Evolutionary conservation across 495 filamentous ascomycete species (phyloP).

Genomic region (Penicillium dipodomyicola): DNA sequence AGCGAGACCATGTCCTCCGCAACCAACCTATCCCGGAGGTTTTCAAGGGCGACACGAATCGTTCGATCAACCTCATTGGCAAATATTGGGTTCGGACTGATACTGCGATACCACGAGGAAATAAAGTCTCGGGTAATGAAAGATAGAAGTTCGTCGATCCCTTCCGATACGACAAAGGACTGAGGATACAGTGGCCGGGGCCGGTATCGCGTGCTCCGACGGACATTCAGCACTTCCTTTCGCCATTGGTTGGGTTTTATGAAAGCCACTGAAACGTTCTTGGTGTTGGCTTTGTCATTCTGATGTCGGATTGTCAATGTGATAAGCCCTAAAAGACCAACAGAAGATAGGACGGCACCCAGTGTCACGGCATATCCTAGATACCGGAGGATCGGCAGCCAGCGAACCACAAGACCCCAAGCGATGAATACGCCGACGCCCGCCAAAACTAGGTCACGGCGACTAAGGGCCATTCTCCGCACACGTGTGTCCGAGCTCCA

Average conservation of each 20-base stretch:
- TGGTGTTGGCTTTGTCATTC: slow-evolving; percentile 33
- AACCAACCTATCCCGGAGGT: slow-evolving; percentile 65
- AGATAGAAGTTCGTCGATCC: slow-evolving; percentile 75
- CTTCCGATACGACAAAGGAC: slow-evolving; percentile 75
- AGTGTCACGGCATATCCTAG: slow-evolving; percentile 73
- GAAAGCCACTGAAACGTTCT: slow-evolving; percentile 53
- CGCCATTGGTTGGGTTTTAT: slow-evolving; percentile 62
- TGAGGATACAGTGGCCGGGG: slow-evolving; percentile 67
- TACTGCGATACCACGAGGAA: slow-evolving; percentile 80
- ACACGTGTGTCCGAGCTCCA: slow-evolving; percentile 18
- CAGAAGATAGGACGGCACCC: slow-evolving; percentile 57
- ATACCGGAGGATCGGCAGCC: slow-evolving; percentile 76
- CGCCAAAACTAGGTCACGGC: slow-evolving; percentile 70
- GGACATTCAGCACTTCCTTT: slow-evolving; percentile 62
- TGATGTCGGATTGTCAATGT: slow-evolving; percentile 57
- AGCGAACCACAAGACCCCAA: slow-evolving; percentile 79
- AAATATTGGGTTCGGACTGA: slow-evolving; percentile 78
- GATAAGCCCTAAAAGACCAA: slow-evolving; percentile 53
- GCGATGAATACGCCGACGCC: slow-evolving; percentile 71
- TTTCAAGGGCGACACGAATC: slow-evolving; percentile 70
- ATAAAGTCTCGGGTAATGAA: slow-evolving; percentile 83
- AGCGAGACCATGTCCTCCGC: slow-evolving; percentile 77
- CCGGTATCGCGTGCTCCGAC: slow-evolving; percentile 48
- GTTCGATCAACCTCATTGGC: slow-evolving; percentile 78
- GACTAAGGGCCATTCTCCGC: slow-evolving; percentile 71